Evolutionary conservation across 192 early-diverging fungal species (phyloP).

Genomic region (Podila minutissima): DNA sequence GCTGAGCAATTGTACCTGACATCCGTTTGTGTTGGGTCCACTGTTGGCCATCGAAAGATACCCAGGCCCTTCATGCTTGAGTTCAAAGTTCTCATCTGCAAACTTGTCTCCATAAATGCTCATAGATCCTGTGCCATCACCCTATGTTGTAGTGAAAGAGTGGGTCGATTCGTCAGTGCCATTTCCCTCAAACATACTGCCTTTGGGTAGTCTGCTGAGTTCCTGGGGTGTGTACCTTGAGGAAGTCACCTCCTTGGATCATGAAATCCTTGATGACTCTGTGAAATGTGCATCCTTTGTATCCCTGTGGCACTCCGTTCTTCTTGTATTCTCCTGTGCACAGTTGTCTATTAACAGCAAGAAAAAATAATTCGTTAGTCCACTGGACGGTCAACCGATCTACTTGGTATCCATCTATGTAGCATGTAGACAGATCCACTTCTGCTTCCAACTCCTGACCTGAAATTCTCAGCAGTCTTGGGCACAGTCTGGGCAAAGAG

Average conservation of each 20-base stretch:
- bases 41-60: conserved; percentile 87
- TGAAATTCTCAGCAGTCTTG: conserved; percentile 85
- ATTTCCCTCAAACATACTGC: background rate
- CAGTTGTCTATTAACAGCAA: conserved; percentile 67
- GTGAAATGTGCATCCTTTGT: conserved; percentile 86
- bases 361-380: background rate
- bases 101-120: conserved; percentile 87
- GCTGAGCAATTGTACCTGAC: conserved; percentile 62
- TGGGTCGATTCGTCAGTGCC: background rate
- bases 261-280: conserved; percentile 93
- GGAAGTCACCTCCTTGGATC: conserved; percentile 92
- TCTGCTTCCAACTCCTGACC: conserved; percentile 36
- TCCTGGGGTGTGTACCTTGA: conserved; percentile 64
- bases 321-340: conserved; percentile 91
- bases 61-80: conserved; percentile 87
- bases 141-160: conserved; percentile 42
- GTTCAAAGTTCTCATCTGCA: conserved; percentile 85
- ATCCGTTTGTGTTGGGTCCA: conserved; percentile 89
- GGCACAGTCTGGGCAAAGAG: conserved; percentile 77
- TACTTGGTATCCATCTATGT: background rate
- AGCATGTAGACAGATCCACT: background rate
- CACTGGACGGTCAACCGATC: background rate
- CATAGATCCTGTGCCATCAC: conserved; percentile 87
- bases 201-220: background rate
- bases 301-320: conserved; percentile 87